phyloP scores from a whole-genome alignment of 2,329 filamentous ascomycete species.

The Talaromyces rugulosus region DNA sequence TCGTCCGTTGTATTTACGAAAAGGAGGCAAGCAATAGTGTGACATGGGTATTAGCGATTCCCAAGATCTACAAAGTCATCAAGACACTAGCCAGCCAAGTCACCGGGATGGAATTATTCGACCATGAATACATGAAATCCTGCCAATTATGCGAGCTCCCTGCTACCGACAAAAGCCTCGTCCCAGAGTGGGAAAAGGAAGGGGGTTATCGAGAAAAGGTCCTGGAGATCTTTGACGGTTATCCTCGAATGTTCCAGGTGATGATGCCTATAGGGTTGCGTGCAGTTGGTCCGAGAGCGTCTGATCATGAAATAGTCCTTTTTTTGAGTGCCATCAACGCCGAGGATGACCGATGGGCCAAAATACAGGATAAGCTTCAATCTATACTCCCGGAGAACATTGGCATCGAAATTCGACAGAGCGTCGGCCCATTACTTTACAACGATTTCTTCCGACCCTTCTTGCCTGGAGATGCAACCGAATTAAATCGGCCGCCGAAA shows the following conservation, averaged over 20 bases:
- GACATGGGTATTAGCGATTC: conserved; percentile 1
- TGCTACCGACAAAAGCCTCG: neutral
- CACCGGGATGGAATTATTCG: neutral
- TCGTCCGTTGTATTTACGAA: conserved; percentile 1
- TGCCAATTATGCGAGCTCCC: neutral
- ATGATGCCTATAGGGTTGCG: conserved; percentile 6
- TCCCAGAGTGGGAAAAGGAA: conserved; percentile 1
- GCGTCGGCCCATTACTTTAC: conserved; percentile 2
- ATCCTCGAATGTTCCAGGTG: neutral
- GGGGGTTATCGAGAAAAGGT: neutral
- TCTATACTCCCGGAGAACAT: neutral
- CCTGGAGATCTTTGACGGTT: neutral
- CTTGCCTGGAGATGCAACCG: neutral
- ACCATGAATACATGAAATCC: neutral
- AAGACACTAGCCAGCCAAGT: neutral
- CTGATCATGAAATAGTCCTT: neutral
- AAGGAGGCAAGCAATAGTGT: neutral
- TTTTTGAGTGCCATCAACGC: conserved; percentile 1
- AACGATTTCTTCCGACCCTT: neutral
- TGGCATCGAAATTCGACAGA: conserved; percentile 6
- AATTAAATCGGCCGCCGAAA: no score
- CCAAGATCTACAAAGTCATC: conserved; percentile 1
- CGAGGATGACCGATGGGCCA: conserved; percentile 2
- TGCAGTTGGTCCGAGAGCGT: conserved; percentile 1
- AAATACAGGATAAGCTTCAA: neutral